These are phyloP conservation scores for Plectosphaerella sp. DNA, from an alignment of 2,329 filamentous ascomycete species.

Conservation along the genomic window DNA sequence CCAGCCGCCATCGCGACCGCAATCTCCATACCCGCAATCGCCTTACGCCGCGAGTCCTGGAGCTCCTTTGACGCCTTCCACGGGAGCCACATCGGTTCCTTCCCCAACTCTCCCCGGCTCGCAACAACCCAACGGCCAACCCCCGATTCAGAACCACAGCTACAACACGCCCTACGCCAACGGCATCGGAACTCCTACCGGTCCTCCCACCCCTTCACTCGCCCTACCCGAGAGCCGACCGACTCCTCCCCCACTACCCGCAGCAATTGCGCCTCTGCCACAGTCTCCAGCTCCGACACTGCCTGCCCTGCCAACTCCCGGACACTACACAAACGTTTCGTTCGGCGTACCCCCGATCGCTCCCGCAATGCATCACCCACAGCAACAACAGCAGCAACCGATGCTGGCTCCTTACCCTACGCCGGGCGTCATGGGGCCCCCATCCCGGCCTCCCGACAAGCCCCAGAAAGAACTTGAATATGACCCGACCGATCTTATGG, in stretches of 20 bases:
- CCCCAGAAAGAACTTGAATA: conserved; percentile 60
- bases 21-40: conserved; percentile 54
- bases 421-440: conserved; percentile 48
- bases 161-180: conserved; percentile 34
- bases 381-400: conserved; percentile 4
- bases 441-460: conserved; percentile 57
- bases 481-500: conserved; percentile 78
- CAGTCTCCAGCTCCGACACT: conserved; percentile 8
- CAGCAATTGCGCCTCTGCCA: background rate
- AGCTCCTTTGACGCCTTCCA: conserved; percentile 33
- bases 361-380: background rate
- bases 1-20: conserved; percentile 62
- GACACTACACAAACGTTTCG: conserved; percentile 15
- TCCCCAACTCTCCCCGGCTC: conserved; percentile 27
- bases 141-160: conserved; percentile 20
- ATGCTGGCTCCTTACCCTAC: conserved; percentile 18
- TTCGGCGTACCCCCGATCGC: conserved; percentile 9
- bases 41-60: conserved; percentile 44
- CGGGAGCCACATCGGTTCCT: conserved; percentile 25
- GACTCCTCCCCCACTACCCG: conserved; percentile 13
- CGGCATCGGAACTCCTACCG: conserved; percentile 29
- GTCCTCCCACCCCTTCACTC: conserved; percentile 22
- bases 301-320: conserved; percentile 7
- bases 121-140: conserved; percentile 18
- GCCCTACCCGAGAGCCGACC: conserved; percentile 14